Conservation (phyloP, 1,284 basidiomycete species). For the Vanrija sp. region DNA sequence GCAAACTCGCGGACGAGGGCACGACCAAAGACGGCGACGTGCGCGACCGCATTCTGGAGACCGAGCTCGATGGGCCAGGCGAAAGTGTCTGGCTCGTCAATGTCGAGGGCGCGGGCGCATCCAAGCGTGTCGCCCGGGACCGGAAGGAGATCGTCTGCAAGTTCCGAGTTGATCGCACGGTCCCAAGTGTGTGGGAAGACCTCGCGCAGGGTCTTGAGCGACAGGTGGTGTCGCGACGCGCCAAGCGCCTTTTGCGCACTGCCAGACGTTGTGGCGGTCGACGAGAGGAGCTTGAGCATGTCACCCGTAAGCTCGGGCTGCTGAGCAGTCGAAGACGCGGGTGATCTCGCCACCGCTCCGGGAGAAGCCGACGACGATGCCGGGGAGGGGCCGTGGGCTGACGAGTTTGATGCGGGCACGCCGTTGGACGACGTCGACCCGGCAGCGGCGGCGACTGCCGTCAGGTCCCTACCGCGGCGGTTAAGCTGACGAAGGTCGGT, state of each 20-base stretch:
- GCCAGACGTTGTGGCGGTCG: slow-evolving; percentile 20
- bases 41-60: slow-evolving; percentile 39
- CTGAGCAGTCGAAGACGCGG: slow-evolving; percentile 10
- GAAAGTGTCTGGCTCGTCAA: slow-evolving; percentile 31
- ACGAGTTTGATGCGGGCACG: slow-evolving; percentile 4
- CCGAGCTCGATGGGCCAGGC: slow-evolving; percentile 47
- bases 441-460: neutral
- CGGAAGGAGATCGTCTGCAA: slow-evolving; percentile 34
- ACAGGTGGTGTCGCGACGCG: slow-evolving; percentile 35
- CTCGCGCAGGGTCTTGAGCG: slow-evolving; percentile 24
- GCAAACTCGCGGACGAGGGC: slow-evolving; percentile 38
- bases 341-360: slow-evolving; percentile 12
- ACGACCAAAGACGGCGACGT: slow-evolving; percentile 40
- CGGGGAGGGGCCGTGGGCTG: slow-evolving; percentile 21
- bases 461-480: slow-evolving; percentile 24
- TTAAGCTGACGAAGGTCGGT: slow-evolving; percentile 30
- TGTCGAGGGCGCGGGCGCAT: slow-evolving; percentile 31
- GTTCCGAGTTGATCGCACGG: slow-evolving; percentile 31
- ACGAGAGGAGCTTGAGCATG: slow-evolving; percentile 31
- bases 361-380: slow-evolving; percentile 15
- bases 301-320: slow-evolving; percentile 25
- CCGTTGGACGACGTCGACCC: neutral
- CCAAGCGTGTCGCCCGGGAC: slow-evolving; percentile 35
- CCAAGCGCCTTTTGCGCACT: slow-evolving; percentile 24
- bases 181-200: slow-evolving; percentile 37